Percentiles rank a stretch among this genome's conserved stretches.
Conservation (phyloP, 306 rosid species). For the Quercus cerris region DNA sequence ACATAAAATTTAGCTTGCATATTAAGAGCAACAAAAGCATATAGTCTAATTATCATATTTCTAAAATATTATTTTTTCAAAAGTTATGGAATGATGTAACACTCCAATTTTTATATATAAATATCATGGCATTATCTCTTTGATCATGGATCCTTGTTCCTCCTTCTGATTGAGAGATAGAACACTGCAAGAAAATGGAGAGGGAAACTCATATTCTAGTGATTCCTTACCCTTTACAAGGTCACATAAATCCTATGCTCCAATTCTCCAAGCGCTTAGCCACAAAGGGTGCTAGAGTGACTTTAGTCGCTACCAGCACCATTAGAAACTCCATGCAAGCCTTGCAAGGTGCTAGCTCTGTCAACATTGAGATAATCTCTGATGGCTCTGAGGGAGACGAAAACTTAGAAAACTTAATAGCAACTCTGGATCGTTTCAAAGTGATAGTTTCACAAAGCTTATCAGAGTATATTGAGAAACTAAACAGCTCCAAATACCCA, state of each 20-base stretch:
- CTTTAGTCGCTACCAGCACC: constrained; percentile 1
- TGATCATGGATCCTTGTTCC: too few species aligned
- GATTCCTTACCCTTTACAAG: constrained; percentile 19
- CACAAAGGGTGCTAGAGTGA: constrained; percentile 19
- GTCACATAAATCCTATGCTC: constrained; percentile 29
- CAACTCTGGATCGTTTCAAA: neutral
- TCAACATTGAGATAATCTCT: constrained; percentile 9
- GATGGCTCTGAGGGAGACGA: constrained; percentile 17
- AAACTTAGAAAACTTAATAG: neutral
- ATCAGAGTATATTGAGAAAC: neutral
- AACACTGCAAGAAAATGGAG: neutral
- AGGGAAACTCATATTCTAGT: neutral
- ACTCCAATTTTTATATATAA: too few species aligned
- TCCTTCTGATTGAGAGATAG: too few species aligned
- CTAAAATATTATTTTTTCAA: too few species aligned
- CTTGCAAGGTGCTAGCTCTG: neutral
- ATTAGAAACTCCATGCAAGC: neutral
- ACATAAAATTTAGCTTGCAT: too few species aligned
- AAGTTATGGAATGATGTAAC: too few species aligned
- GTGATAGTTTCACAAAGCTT: neutral
- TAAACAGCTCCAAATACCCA: neutral
- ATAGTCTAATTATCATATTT: too few species aligned
- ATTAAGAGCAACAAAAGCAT: too few species aligned
- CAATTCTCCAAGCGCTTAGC: constrained; percentile 21
- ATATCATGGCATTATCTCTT: too few species aligned